Evolutionary conservation across 2,329 filamentous ascomycete genomes (phyloP), one percentile per base, ranked within the genome.

Genomic region (Alternaria sp.): DNA sequence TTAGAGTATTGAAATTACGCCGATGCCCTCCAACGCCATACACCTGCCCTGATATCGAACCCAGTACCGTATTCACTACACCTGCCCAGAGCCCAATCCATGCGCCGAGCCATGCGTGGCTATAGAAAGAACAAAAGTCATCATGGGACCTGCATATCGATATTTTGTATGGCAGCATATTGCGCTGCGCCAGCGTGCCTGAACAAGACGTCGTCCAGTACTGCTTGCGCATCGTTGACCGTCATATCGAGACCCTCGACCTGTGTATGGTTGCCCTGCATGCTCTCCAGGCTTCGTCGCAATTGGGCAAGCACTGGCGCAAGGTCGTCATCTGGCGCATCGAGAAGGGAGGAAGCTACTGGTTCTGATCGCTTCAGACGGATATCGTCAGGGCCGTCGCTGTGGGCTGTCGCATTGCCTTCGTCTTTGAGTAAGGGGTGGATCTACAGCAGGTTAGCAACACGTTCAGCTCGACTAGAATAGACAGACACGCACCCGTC

Each of bases 181-280:
- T 76, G 72, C 63, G 73, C 67, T 68, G 72, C 67, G 59, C 59
- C 73, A 56, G 69, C 65, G 62, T 76, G 71, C 71, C 62, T 73
- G 68, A 73, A 80, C 13, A 81, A 66, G 47, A 79, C 68, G 23
- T 76, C 73, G 62, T 80, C 77, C 62, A 81, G 64, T 52, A 74
- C 76, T 51, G 69, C 72, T 46, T 73, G 72, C 26, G 79, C 73
- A 17, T 71, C 57, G 44, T 49, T 58, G 60, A 79, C 68, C 15
- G 74, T 77, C 43, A 69, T 71, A n/a, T 73, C 67, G 28, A 81
- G 71, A 50, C 77, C 78, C 10, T 75, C 70, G 11, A 81, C 72
- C 61, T 81, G 78, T 59, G 63, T 70, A 68, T 75, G 72, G 62
- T 81, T 81, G 19, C 71, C 72, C 64, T 79, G 77, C 74, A 82